These are phyloP conservation scores for Aspergillus luchuensis DNA, from an alignment of 2,329 filamentous ascomycete species.

Conservation along the genomic window DNA sequence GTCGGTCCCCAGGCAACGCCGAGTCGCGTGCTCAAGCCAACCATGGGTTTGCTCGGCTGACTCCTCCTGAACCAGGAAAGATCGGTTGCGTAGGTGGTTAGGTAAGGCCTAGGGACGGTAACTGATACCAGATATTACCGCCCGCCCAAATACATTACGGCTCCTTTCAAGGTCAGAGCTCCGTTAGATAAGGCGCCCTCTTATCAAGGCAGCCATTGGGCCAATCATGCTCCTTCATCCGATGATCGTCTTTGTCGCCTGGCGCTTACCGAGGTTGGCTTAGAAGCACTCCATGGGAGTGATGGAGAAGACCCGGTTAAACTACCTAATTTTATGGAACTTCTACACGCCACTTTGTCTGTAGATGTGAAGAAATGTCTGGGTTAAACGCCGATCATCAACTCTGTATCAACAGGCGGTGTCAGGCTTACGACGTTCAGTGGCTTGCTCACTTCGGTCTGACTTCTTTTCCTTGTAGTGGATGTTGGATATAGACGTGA, in stretches of 20 bases:
- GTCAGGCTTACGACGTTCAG: neutral
- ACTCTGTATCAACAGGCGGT: neutral
- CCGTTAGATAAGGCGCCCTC: conserved; percentile 7
- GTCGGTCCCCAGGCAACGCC: conserved; percentile 10
- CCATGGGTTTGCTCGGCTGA: conserved; percentile 10
- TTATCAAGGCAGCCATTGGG: conserved; percentile 1
- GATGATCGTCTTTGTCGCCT: conserved; percentile 1
- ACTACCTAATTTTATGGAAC: neutral
- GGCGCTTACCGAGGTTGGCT: neutral
- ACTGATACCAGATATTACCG: conserved; percentile 4
- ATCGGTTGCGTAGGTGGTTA: neutral
- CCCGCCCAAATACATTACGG: neutral
- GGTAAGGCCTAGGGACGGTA: neutral
- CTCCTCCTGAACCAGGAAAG: conserved; percentile 10
- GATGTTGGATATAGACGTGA: neutral
- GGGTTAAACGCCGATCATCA: neutral
- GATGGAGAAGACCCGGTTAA: neutral
- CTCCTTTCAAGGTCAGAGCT: neutral
- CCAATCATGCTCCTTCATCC: neutral
- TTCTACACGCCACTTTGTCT: neutral
- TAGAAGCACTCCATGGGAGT: neutral
- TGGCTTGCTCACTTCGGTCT: neutral
- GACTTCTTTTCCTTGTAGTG: neutral
- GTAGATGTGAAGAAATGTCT: neutral
- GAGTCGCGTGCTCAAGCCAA: conserved; percentile 8